These are phyloP conservation scores for Phaeolepiota aurea DNA, from an alignment of 768 basidiomycete genomes.

Conservation along the genomic window DNA sequence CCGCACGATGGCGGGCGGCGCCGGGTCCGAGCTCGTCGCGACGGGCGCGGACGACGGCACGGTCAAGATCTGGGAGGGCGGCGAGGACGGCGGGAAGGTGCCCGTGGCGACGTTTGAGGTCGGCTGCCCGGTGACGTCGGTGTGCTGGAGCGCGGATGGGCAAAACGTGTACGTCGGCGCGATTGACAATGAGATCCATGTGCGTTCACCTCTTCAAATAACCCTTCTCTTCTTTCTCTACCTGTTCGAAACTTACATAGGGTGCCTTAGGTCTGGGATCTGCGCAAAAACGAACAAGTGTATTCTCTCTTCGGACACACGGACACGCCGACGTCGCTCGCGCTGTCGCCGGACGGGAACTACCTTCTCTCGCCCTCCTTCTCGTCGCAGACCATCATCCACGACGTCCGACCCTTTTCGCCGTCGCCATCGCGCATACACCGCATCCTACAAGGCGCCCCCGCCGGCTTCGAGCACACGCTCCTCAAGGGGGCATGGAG, in stretches of 20 bases:
- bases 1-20: conserved; percentile 75
- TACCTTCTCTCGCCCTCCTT: conserved; percentile 88
- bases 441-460: conserved; percentile 72
- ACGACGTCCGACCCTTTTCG: conserved; percentile 93
- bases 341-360: conserved; percentile 81
- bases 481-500: conserved; percentile 86
- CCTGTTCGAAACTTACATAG: too few species aligned
- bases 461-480: conserved; percentile 90
- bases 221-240: not conserved
- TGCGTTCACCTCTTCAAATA: conserved; percentile 28
- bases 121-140: conserved; percentile 87
- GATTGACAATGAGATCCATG: conserved; percentile 94
- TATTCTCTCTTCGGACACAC: conserved; percentile 78
- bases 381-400: conserved; percentile 82
- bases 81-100: conserved; percentile 63
- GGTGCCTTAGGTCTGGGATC: conserved; percentile 89
- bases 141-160: conserved; percentile 90
- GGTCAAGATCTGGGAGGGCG: conserved; percentile 87
- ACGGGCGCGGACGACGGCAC: conserved; percentile 91
- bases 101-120: conserved; percentile 76
- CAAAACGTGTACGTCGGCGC: conserved; percentile 86
- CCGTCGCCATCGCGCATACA: conserved; percentile 77
- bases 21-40: conserved; percentile 77
- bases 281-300: conserved; percentile 77
- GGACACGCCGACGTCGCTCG: conserved; percentile 91